Conservation (phyloP, 306 rosid genomes). For the Chamaecrista fasciculata region DNA sequence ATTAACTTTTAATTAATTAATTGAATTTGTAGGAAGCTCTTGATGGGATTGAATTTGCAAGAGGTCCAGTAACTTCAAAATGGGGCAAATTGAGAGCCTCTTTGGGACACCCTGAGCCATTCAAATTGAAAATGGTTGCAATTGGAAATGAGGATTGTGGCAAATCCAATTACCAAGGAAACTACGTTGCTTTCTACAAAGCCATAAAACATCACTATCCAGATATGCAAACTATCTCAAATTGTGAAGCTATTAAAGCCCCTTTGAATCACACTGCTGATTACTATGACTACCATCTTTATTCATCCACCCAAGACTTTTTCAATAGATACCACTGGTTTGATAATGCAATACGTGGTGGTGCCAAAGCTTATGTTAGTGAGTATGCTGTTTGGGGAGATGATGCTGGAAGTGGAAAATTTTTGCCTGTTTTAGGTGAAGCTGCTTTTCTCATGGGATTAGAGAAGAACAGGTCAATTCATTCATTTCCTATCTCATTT, state of each 20-base stretch:
- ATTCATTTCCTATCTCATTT: too few species aligned
- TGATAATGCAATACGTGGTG: constrained; percentile 49
- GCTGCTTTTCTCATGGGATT: constrained; percentile 87
- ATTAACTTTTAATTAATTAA: too few species aligned
- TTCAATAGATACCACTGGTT: constrained; percentile 55
- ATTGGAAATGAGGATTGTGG: constrained; percentile 79
- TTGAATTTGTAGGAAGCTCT: too few species aligned
- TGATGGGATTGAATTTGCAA: constrained; percentile 85
- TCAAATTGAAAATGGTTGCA: constrained; percentile 60
- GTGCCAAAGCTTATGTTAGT: constrained; percentile 78
- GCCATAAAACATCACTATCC: constrained; percentile 70
- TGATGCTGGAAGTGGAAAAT: constrained; percentile 74
- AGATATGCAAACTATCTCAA: constrained; percentile 76
- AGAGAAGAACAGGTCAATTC: constrained; percentile 71
- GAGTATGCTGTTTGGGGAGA: constrained; percentile 81
- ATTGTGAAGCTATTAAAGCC: constrained; percentile 71
- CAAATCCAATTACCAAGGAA: constrained; percentile 59
- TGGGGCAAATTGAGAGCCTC: constrained; percentile 80
- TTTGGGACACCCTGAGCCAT: constrained; percentile 76
- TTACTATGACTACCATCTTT: constrained; percentile 76
- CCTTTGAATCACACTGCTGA: constrained; percentile 84
- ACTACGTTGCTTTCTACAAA: constrained; percentile 53
- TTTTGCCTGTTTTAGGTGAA: constrained; percentile 73
- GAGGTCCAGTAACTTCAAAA: constrained; percentile 52
- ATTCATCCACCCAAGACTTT: constrained; percentile 57